Conservation (phyloP, 495 filamentous ascomycete genomes). For the Aspergillus biplanus region DNA sequence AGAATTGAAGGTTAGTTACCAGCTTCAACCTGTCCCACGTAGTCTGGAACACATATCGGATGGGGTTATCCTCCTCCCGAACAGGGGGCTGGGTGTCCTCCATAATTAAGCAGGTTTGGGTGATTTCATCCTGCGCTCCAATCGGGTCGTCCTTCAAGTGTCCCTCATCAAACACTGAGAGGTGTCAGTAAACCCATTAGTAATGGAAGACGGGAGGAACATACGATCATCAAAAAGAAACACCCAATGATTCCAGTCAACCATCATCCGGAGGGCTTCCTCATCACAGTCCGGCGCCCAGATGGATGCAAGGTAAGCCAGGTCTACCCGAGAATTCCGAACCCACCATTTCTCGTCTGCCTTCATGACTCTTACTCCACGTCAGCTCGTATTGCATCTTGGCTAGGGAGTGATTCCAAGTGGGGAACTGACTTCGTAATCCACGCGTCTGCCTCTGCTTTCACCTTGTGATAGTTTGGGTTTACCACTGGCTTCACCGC, state of each 20-base stretch:
- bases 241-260: constrained; percentile 14
- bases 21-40: constrained; percentile 8
- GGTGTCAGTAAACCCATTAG: neutral
- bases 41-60: constrained; percentile 10
- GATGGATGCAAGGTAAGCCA: neutral
- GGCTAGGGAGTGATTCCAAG: neutral
- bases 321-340: neutral
- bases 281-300: constrained; percentile 6
- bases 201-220: neutral
- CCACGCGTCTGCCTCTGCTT: constrained; percentile 7
- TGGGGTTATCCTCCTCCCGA: neutral
- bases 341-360: neutral
- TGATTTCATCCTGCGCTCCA: constrained; percentile 11
- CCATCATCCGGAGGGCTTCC: constrained; percentile 10
- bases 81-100: neutral
- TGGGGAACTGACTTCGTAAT: constrained; percentile 4
- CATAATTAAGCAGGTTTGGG: neutral
- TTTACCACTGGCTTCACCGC: constrained; percentile 13
- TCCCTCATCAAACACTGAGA: constrained; percentile 15
- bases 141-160: neutral
- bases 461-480: constrained; percentile 13
- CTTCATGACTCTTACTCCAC: neutral
- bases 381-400: neutral
- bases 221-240: constrained; percentile 12
- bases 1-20: neutral